Conservation (phyloP, 192 early-diverging fungal genomes). For the Backusella morwellensis region DNA sequence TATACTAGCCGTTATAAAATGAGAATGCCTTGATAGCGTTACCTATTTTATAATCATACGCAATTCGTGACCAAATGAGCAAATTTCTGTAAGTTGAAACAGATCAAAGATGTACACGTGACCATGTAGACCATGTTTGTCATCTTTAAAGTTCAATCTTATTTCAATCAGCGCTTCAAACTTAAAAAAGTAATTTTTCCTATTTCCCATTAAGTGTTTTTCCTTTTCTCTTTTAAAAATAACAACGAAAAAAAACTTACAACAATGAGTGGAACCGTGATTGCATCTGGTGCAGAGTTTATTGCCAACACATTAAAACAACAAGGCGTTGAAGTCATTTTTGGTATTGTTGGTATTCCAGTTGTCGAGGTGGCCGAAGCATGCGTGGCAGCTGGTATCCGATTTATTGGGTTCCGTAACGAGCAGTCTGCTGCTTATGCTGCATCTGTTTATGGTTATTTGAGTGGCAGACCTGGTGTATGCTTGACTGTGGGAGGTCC, state of each 20-base stretch:
- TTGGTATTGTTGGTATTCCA: slow-evolving; percentile 79
- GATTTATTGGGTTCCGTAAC: slow-evolving; percentile 71
- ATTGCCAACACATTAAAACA: slow-evolving; percentile 56
- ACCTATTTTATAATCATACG: neutral
- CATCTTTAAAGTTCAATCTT: neutral
- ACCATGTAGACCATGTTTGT: neutral
- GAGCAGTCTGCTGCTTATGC: slow-evolving; percentile 77
- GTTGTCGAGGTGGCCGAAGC: slow-evolving; percentile 78
- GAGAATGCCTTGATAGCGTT: too few species aligned
- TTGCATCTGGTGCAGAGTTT: slow-evolving; percentile 51
- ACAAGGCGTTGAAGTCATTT: slow-evolving; percentile 61
- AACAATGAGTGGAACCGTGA: slow-evolving; percentile 2
- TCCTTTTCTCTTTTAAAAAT: neutral
- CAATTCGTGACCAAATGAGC: neutral
- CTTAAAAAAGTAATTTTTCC: neutral
- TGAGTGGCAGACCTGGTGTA: slow-evolving; percentile 62
- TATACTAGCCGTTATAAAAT: too few species aligned
- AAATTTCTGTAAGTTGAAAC: neutral
- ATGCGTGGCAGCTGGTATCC: slow-evolving; percentile 61
- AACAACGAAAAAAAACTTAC: neutral
- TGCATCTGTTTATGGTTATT: slow-evolving; percentile 59
- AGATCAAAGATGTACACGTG: neutral
- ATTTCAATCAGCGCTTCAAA: neutral
- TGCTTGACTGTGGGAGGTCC: slow-evolving; percentile 71
- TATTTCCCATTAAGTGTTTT: slow-evolving; percentile 1